Evolutionary conservation across 2,329 filamentous ascomycete genomes (phyloP).

Genomic region (Capronia epimyces): DNA sequence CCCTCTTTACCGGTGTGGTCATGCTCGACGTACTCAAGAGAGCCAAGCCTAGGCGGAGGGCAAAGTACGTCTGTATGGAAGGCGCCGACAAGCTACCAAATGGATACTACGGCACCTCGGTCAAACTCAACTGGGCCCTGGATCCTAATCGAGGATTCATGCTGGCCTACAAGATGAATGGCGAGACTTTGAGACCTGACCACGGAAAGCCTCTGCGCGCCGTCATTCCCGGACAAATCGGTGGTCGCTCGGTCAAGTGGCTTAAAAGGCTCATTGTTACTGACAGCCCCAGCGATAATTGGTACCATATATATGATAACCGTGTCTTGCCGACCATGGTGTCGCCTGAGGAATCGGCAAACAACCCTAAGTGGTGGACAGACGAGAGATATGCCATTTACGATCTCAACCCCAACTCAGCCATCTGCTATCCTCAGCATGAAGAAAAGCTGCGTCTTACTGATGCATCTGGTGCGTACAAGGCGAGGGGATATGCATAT

Average conservation of each 20-base stretch:
- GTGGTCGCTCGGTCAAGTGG: slow-evolving; percentile 91
- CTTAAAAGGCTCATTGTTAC: slow-evolving; percentile 75
- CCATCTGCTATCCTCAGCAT: slow-evolving; percentile 72
- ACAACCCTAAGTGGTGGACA: slow-evolving; percentile 71
- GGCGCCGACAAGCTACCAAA: slow-evolving; percentile 85
- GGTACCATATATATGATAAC: slow-evolving; percentile 95
- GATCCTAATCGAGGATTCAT: slow-evolving; percentile 78
- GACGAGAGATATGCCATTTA: slow-evolving; percentile 92
- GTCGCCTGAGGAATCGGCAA: slow-evolving; percentile 70
- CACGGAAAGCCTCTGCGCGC: slow-evolving; percentile 79
- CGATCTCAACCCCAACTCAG: slow-evolving; percentile 82
- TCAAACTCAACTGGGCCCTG: slow-evolving; percentile 84
- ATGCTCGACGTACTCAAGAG: slow-evolving; percentile 65
- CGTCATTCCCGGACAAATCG: slow-evolving; percentile 85
- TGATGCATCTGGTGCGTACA: slow-evolving; percentile 52
- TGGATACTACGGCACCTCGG: slow-evolving; percentile 79
- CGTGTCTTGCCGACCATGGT: slow-evolving; percentile 81
- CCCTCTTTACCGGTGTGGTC: slow-evolving; percentile 77
- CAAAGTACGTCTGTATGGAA: slow-evolving; percentile 83
- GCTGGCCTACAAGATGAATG: slow-evolving; percentile 88
- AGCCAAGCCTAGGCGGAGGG: slow-evolving; percentile 63
- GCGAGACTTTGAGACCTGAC: slow-evolving; percentile 70
- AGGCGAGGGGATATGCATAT: slow-evolving; percentile 76
- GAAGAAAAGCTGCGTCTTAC: slow-evolving; percentile 58
- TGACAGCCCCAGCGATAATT: slow-evolving; percentile 75